Conservation (phyloP, 1,284 basidiomycete genomes). For the Papiliotrema terrestris region DNA sequence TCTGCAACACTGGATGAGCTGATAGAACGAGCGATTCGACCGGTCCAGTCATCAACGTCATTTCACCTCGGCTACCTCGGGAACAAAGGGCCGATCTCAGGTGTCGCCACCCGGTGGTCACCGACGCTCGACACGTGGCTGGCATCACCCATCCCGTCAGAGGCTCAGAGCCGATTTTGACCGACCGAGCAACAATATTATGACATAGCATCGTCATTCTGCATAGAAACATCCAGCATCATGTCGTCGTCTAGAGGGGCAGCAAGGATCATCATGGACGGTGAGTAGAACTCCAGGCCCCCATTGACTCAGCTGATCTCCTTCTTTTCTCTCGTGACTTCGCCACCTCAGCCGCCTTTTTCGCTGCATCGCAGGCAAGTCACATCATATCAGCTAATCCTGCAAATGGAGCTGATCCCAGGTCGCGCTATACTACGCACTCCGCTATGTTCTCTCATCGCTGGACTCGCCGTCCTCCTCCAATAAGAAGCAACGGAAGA, state of each 20-base stretch:
- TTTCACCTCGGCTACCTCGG: too few species aligned
- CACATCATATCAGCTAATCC: not conserved
- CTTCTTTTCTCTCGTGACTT: slow-evolving; percentile 4
- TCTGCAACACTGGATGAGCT: too few species aligned
- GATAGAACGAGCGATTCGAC: not conserved
- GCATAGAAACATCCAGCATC: slow-evolving; percentile 1
- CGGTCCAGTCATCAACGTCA: too few species aligned
- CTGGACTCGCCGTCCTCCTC: slow-evolving; percentile 33
- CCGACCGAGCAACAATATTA: not conserved
- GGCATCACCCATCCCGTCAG: too few species aligned
- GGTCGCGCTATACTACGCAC: slow-evolving; percentile 45
- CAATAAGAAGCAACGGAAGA: slow-evolving; percentile 41
- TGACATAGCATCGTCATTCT: not conserved
- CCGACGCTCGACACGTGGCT: not conserved
- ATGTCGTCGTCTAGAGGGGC: slow-evolving; percentile 36
- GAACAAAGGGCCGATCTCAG: too few species aligned
- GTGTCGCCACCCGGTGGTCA: not conserved
- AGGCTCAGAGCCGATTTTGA: not conserved
- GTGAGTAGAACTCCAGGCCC: slow-evolving; percentile 29
- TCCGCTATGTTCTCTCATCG: slow-evolving; percentile 46
- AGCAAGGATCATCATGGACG: slow-evolving; percentile 50
- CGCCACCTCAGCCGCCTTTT: slow-evolving; percentile 55
- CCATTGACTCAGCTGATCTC: slow-evolving; percentile 2
- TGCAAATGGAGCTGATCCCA: slow-evolving; percentile 8
- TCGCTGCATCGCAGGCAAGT: slow-evolving; percentile 63